Evolutionary conservation across 371 early-diverging fungal species (phyloP), one percentile per base, ranked within the genome.

Genomic region (Mucor circinelloides): DNA sequence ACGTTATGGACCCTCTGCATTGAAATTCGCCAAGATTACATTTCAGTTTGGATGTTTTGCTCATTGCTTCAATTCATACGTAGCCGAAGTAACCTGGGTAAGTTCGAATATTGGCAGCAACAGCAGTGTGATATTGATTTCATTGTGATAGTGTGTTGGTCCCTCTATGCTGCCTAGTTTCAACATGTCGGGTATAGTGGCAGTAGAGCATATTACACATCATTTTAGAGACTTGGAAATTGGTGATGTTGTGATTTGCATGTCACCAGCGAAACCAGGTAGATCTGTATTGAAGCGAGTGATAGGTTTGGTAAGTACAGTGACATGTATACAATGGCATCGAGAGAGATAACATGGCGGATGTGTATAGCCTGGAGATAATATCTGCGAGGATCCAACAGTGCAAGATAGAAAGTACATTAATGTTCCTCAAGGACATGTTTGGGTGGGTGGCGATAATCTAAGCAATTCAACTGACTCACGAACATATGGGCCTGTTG

Each of bases 81-180:
- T 90, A 19, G 86, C 78, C n/a, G 90, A 90, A 71, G 69, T 88
- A 32, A 89, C 93, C 6, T 85, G 87, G 85, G 92, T 90, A 27
- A 46, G 27, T 23, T 5, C 32, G 12, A 46, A 40, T n/a, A 1
- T 42, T 1, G 8, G 23, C 19, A 50, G 25, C 19, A 50, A 19
- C 8, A 23, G 25, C 38, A 36, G 12, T 23, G 6, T 19, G n/a
- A 8, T n/a, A 30, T 42, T 23, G 60, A 40, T n/a, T 58, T 31
- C 17, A 30, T 25, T 21, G 34, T 28, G 5, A 58, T 60, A 91
- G 94, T 91, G 92, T 72, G 76, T 88, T 46, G 95, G 95, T 0
- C 95, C 95, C 0, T 93, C 93, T 42, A 95, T 95, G 95, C 82
- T 95, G 3, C 94, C 95, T 1, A 91, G 90, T 19, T 84, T 93